These are phyloP conservation scores for Aspergillus sp. DNA, from an alignment of 2,329 filamentous ascomycete genomes.

Conservation along the genomic window DNA sequence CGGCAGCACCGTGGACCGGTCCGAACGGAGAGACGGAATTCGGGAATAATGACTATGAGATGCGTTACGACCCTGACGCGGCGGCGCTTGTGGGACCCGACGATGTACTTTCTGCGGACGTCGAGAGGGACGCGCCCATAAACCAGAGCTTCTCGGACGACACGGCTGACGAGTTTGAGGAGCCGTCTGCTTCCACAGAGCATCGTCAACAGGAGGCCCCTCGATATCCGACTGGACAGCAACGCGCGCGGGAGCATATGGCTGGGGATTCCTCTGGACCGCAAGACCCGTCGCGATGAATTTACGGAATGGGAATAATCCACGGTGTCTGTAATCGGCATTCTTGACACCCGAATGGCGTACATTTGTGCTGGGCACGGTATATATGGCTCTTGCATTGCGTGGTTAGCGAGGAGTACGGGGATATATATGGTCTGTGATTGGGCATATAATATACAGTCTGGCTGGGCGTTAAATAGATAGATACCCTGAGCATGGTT, in stretches of 20 bases:
- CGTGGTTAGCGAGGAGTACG: slow-evolving; percentile 8
- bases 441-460: too few species aligned
- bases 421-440: neutral
- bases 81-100: slow-evolving; percentile 27
- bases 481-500: too few species aligned
- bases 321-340: too few species aligned
- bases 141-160: neutral
- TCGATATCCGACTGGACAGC: neutral
- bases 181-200: neutral
- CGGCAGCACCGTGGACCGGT: slow-evolving; percentile 47
- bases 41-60: slow-evolving; percentile 17
- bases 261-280: neutral
- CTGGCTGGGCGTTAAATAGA: too few species aligned
- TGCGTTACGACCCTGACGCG: slow-evolving; percentile 31
- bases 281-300: neutral
- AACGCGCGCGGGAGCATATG: neutral
- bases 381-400: neutral
- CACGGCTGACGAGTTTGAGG: neutral
- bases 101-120: slow-evolving; percentile 3
- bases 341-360: neutral
- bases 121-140: neutral
- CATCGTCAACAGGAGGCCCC: neutral
- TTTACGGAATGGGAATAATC: too few species aligned
- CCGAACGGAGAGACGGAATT: slow-evolving; percentile 20
- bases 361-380: neutral